Evolutionary conservation across 441 rosid species (phyloP).

Genomic region (Erysimum cheiri): DNA sequence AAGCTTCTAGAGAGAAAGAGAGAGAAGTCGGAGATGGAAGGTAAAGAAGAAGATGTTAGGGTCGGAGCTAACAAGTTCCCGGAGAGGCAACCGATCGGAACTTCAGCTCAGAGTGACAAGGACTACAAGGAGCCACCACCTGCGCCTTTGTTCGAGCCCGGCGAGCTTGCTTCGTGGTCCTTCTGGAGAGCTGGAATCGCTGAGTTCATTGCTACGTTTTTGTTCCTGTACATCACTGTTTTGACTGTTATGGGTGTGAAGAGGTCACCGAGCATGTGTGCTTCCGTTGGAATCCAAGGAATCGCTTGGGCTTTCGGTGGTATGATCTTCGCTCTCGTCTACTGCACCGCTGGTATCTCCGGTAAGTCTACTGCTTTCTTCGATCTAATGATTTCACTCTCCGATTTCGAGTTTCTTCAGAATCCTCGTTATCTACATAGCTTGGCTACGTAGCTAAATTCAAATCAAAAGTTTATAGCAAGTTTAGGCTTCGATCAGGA

Average conservation of each 20-base stretch:
- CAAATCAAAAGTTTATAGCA: background rate
- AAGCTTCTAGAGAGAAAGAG: slow-evolving; percentile 9
- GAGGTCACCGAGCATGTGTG: slow-evolving; percentile 45
- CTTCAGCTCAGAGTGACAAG: slow-evolving; percentile 55
- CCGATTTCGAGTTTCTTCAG: background rate
- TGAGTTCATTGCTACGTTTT: slow-evolving; percentile 53
- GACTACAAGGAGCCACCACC: slow-evolving; percentile 81
- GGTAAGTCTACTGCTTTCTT: slow-evolving; percentile 36
- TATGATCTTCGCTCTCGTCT: slow-evolving; percentile 57
- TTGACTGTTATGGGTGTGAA: slow-evolving; percentile 53
- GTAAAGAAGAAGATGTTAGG: slow-evolving; percentile 51
- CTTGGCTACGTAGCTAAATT: background rate
- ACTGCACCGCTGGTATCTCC: slow-evolving; percentile 56
- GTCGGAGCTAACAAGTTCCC: slow-evolving; percentile 54
- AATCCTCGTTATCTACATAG: slow-evolving; percentile 15
- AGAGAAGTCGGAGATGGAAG: slow-evolving; percentile 42
- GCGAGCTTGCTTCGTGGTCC: slow-evolving; percentile 50
- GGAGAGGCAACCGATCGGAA: slow-evolving; percentile 54
- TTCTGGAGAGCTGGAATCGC: slow-evolving; percentile 61
- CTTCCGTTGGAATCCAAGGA: slow-evolving; percentile 52
- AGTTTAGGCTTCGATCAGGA: slow-evolving; percentile 1
- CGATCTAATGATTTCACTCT: slow-evolving; percentile 12
- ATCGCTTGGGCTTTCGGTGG: slow-evolving; percentile 61
- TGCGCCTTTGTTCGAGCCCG: slow-evolving; percentile 49
- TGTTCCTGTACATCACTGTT: slow-evolving; percentile 52